These are phyloP conservation scores for Lactarius indigo DNA, from an alignment of 768 basidiomycete species.

Conservation along the genomic window DNA sequence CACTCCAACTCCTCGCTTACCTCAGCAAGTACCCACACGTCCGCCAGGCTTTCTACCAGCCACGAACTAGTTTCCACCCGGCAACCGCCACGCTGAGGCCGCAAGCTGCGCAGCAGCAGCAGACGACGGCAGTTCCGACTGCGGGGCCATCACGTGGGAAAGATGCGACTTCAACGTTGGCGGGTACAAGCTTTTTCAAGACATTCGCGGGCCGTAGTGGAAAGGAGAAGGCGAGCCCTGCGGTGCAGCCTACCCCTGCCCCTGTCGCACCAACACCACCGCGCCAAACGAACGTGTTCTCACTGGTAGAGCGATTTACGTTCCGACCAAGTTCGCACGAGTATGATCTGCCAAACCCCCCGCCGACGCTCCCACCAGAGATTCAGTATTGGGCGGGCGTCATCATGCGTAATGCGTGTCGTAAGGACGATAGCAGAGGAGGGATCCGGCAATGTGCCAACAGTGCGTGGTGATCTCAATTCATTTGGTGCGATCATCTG, in stretches of 20 bases:
- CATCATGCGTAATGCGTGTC: conserved; percentile 99
- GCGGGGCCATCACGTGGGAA: conserved; percentile 23
- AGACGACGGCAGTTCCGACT: conserved; percentile 13
- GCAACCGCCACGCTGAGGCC: conserved; percentile 44
- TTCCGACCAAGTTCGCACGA: conserved; percentile 88
- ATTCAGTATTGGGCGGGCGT: conserved; percentile 99
- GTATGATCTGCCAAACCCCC: conserved; percentile 62
- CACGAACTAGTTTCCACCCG: conserved; percentile 76
- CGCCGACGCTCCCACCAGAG: conserved; percentile 72
- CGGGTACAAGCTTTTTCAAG: conserved; percentile 38
- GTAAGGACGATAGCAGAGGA: conserved; percentile 90
- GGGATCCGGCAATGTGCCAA: conserved; percentile 98
- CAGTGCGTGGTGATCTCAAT: conserved; percentile 50
- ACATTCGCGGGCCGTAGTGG: conserved; percentile 49
- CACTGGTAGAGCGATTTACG: conserved; percentile 93
- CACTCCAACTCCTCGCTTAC: conserved; percentile 91
- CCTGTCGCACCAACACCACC: conserved; percentile 25
- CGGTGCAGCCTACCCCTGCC: conserved; percentile 27
- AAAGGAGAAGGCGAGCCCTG: conserved; percentile 39
- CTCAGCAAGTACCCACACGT: conserved; percentile 98
- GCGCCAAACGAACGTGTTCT: conserved; percentile 88
- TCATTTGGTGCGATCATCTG: background rate
- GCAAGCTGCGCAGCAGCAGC: conserved; percentile 22
- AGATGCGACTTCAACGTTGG: background rate
- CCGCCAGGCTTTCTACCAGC: conserved; percentile 91